Percentiles rank a stretch among this genome's conserved stretches.
These are phyloP conservation scores for Plasmodium vinckei DNA, from an alignment of 169 alveolate genomes.

Conservation along the genomic window DNA sequence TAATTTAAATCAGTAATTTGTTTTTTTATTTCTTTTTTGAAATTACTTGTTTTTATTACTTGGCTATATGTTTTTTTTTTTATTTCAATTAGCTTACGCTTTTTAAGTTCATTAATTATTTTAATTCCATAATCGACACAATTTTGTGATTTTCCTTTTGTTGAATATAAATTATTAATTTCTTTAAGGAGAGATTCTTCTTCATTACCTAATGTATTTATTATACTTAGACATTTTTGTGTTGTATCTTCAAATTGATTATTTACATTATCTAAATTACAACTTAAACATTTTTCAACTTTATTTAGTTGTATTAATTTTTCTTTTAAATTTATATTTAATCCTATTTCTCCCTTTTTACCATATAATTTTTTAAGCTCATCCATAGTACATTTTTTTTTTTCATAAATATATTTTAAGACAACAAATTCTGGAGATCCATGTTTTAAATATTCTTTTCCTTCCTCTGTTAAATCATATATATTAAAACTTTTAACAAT, in stretches of 20 bases:
- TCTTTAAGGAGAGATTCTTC: constrained; percentile 17
- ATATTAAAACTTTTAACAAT: constrained; percentile 73
- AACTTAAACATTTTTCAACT: constrained; percentile 43
- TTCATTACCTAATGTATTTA: constrained; percentile 22
- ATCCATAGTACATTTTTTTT: constrained; percentile 30
- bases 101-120: constrained; percentile 16
- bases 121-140: neutral
- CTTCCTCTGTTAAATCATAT: constrained; percentile 83
- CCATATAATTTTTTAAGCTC: neutral
- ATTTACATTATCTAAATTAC: constrained; percentile 29
- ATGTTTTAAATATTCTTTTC: constrained; percentile 76
- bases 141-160: neutral
- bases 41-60: constrained; percentile 28
- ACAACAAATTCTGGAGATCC: constrained; percentile 87
- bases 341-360: constrained; percentile 38
- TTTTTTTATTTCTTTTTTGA: constrained; percentile 33
- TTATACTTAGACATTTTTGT: constrained; percentile 2
- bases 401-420: constrained; percentile 71
- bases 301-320: constrained; percentile 21
- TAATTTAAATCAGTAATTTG: constrained; percentile 44
- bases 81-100: constrained; percentile 39
- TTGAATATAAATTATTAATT: neutral
- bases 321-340: constrained; percentile 36
- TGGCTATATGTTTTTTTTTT: constrained; percentile 35
- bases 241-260: constrained; percentile 43